Evolutionary conservation across 805 yeast genomes (phyloP), one percentile per base, ranked within the genome.

Genomic region (Candida loeiensis): DNA sequence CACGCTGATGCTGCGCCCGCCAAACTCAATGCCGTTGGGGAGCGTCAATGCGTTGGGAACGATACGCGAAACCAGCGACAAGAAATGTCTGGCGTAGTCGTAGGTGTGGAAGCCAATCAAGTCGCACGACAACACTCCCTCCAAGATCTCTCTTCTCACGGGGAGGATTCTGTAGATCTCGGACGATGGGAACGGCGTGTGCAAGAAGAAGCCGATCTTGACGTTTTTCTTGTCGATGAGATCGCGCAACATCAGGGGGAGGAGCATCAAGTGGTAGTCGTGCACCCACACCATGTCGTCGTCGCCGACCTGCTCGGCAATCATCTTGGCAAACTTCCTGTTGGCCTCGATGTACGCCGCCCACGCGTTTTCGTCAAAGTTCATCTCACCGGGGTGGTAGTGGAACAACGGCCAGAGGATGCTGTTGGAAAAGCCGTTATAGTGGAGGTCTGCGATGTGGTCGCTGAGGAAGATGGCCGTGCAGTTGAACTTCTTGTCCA

Each of bases 371-470:
- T 93, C 99, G 63, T 93, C 99, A 56, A 93, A 93, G 59, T 87
- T 90, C 85, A 95, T 93, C 62, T 95, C 99, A 45, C 98, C 99
- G 0, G 99, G 99, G 58, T 93, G 99, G 64, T 93, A 93, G 61
- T 93, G 99, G 70, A 93, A 93, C 45, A 95, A 66, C 1, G 99
- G 99, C 99, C 99, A 93, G 48, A 93, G 68, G 47, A 93, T 93
- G 12, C 95, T 85, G 63, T 93, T 93, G 47, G 88, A 78, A 63
- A 95, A 93, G 21, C 98, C 99, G 59, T 95, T 93, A 66, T 93
- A 93, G 65, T 93, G 98, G 49, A 93, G 72, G 55, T 93, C 98
- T 1, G 98, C 97, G 47, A 93, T 74, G 46, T 85, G 87, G 55
- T 93, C 98, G 46, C 80, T 74, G 43, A 93, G 62, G 65, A 83